Percentiles rank a stretch among this genome's conserved stretches.
Conservation (phyloP, 140 eudicot species). For the Oenanthe javanica region DNA sequence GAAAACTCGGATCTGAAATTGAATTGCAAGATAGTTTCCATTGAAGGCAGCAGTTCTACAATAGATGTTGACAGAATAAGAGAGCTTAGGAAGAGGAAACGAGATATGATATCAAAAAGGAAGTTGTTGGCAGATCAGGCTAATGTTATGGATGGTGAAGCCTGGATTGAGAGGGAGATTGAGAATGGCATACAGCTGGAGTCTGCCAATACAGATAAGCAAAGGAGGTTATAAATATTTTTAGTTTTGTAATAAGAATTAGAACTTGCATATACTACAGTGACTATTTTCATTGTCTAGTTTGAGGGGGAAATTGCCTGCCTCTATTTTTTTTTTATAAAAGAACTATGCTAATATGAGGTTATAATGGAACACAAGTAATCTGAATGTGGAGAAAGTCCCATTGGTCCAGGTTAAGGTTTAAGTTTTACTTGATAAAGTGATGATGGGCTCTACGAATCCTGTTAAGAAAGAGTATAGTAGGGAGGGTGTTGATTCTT, state of each 20-base stretch:
- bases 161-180: slow-evolving; percentile 59
- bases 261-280: not conserved
- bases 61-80: slow-evolving; percentile 47
- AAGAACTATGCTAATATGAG: not conserved
- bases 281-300: not conserved
- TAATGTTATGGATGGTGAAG: slow-evolving; percentile 35
- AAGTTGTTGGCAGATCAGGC: slow-evolving; percentile 18
- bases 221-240: slow-evolving; percentile 23
- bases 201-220: slow-evolving; percentile 30
- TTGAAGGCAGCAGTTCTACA: slow-evolving; percentile 19
- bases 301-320: not conserved
- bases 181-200: slow-evolving; percentile 49
- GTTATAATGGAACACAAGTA: not conserved
- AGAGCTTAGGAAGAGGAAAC: slow-evolving; percentile 44
- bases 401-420: not conserved
- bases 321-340: not conserved
- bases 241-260: slow-evolving; percentile 3
- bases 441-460: not conserved
- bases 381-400: not conserved
- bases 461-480: not conserved
- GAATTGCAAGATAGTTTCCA: slow-evolving; percentile 30
- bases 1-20: slow-evolving; percentile 29
- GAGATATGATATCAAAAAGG: slow-evolving; percentile 17
- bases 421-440: not conserved
- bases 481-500: not conserved